Evolutionary conservation across 1,284 basidiomycete species (phyloP), one percentile per base, ranked within the genome.

Genomic region (Trametes sp.): DNA sequence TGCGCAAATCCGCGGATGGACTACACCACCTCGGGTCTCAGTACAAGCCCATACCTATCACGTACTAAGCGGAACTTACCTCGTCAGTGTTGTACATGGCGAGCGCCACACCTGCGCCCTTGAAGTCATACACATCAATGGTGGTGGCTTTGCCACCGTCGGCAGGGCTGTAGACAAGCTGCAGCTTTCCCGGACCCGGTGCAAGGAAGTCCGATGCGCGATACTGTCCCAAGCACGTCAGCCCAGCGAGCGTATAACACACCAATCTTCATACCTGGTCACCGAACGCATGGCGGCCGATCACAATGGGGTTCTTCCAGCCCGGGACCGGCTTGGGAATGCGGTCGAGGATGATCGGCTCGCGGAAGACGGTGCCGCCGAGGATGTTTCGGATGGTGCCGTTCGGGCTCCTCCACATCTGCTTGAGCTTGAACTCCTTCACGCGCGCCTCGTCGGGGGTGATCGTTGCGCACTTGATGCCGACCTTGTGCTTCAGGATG

Each of bases 391-490:
- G 92, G 78, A 98, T 96, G 8, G 96, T 97, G 67, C 95, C 96
- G 78, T 98, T 98, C 13, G 96, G 95, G 72, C 91, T 94, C 82
- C 86, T 89, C 94, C 94, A 96, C 97, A 99, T 99, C 80, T 97
- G 88, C 86, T 98, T 98, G 74, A 98, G 86, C 64, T 95, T 93
- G 86, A 98, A 98, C 79, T 98, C 96, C 73, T 94, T 81, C 56
- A 97, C 94, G 65, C 95, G 92, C 33, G 90, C 95, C 78, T 99
- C 97, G 75, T 99, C 97, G 14, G 97, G 97, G 4, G 97, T 98
- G 81, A 99, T 98, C 57, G 97, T 98, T 54, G 98, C 97, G 80
- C 97, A 99, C 76, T 95, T 95, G 80, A 95, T 93, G 62, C 95
- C 95, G 69, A 98, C 95, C 69, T 90, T 90, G 85, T 96, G 88